Conservation (phyloP, 345 rosid genomes). For the Tarenaya hassleriana region DNA sequence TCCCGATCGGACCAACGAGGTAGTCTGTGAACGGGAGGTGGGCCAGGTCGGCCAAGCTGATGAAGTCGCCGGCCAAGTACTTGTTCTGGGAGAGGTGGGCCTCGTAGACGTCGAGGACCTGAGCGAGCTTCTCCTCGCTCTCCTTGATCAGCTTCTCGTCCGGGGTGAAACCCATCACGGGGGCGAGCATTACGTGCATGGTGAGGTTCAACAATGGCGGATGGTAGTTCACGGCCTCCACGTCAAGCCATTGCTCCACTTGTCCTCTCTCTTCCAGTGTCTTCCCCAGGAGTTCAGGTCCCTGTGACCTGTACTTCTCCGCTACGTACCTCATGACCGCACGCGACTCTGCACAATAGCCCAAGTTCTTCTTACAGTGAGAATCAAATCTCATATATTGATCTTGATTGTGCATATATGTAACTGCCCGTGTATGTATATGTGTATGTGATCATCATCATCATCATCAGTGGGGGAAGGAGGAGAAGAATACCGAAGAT, state of each 20-base stretch:
- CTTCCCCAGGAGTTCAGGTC: constrained; percentile 29
- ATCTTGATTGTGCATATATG: background rate
- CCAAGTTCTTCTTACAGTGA: background rate
- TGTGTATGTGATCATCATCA: background rate
- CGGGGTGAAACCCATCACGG: constrained; percentile 31
- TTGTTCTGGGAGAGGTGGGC: constrained; percentile 49
- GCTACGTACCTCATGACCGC: constrained; percentile 64
- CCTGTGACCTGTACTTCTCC: constrained; percentile 46
- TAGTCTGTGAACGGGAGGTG: constrained; percentile 51
- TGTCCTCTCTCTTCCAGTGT: constrained; percentile 35
- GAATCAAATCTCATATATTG: background rate
- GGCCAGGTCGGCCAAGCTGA: constrained; percentile 63
- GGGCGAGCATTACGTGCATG: constrained; percentile 35
- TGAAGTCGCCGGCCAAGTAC: constrained; percentile 56
- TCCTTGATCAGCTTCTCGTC: constrained; percentile 45
- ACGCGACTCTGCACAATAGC: constrained; percentile 43
- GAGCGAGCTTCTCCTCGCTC: constrained; percentile 51
- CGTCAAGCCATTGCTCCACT: constrained; percentile 67
- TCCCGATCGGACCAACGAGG: constrained; percentile 40
- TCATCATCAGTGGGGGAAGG: background rate
- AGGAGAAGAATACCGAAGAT: constrained; percentile 23
- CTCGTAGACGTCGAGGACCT: constrained; percentile 52
- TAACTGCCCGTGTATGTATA: background rate
- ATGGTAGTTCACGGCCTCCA: constrained; percentile 48
- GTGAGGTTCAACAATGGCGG: constrained; percentile 40